Base-by-base conservation (phyloP, 179 eudicot species). In the Amaranthus tricolor region DNA sequence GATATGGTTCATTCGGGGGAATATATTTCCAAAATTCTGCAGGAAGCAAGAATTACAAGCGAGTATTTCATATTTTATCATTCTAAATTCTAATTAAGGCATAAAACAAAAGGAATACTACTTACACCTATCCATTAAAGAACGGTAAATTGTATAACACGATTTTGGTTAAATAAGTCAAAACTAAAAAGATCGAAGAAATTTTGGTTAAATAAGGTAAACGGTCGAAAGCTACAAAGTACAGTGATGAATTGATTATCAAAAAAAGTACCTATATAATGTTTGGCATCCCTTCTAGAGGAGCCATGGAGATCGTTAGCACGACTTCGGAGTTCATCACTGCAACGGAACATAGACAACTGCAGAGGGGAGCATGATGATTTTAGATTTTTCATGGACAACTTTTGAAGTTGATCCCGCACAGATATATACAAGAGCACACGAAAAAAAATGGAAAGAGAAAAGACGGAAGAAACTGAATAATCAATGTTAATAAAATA, bases 301-400 rank as follows among this genome's bases (percentile, higher is more conserved):
- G 88, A 78, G 77, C 84, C 78, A 77, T 88, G 93, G 71, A 92
- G 88, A 68, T 90, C 93, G 52, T 86, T 87, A 60, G 97, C 90
- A 62, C 89, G 91, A 70, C 62, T 80, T 66, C 95, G 95, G 78
- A 93, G 97, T 80, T 94, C 97, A 55, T 93, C 98, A 69, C 75
- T 89, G 88, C 98, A 94, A 52, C 97, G 96, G 94, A 97, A 94
- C 98, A 94, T 94, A 54, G 98, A 94, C 77, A 94, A 72, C 98
- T 94, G 84, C 74, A 62, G 75, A 74, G 70, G 43, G 73, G 14
- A 40, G 13, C 68, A 47, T 70, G 14, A 15, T 10, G 50, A 48
- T 59, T 14, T 50, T 15, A 56, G 48, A 31, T 31, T 31, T 31
- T 31, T 31, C 40, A 31, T 31, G 40, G 14, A 20, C 15, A 57